A percentile compares a stretch with the other conserved stretches of the same genome.
phyloP scores from a whole-genome alignment of 2,329 filamentous ascomycete species.

The Capronia americana region DNA sequence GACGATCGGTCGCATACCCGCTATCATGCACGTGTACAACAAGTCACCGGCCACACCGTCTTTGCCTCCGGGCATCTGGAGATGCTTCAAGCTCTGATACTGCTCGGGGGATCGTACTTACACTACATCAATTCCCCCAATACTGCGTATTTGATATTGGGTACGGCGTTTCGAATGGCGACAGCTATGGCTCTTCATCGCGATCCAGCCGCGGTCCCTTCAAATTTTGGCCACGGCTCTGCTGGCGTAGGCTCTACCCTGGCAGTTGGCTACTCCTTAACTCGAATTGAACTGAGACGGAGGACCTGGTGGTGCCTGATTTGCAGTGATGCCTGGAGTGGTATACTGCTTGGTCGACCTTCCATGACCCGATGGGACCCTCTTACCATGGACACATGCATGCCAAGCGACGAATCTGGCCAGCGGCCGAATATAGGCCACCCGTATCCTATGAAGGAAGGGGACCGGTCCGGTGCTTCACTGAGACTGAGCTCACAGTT shows the following conservation, averaged over 20 bases:
- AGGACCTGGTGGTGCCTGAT: constrained; percentile 25
- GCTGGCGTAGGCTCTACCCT: neutral
- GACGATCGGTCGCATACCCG: constrained; percentile 70
- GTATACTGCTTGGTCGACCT: constrained; percentile 19
- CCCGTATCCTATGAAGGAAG: neutral
- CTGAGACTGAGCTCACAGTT: constrained; percentile 17
- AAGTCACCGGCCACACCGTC: constrained; percentile 16
- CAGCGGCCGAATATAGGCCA: neutral
- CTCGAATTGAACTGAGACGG: constrained; percentile 15
- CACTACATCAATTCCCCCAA: constrained; percentile 38
- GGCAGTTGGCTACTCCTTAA: constrained; percentile 4
- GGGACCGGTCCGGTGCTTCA: constrained; percentile 8
- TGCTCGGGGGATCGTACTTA: constrained; percentile 34
- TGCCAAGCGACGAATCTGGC: constrained; percentile 1
- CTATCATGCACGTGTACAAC: constrained; percentile 68
- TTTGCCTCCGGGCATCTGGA: constrained; percentile 36
- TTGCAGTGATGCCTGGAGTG: constrained; percentile 18
- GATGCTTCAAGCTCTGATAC: constrained; percentile 34
- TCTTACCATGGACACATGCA: constrained; percentile 18
- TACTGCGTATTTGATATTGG: constrained; percentile 40
- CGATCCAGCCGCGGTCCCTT: constrained; percentile 5
- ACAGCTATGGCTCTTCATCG: constrained; percentile 48
- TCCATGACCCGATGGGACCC: constrained; percentile 19
- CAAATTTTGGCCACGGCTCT: neutral
- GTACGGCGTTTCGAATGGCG: constrained; percentile 47